Evolutionary conservation across 2,329 filamentous ascomycete species (phyloP), one percentile per base, ranked within the genome.

Genomic region (Fusarium mangiferae): DNA sequence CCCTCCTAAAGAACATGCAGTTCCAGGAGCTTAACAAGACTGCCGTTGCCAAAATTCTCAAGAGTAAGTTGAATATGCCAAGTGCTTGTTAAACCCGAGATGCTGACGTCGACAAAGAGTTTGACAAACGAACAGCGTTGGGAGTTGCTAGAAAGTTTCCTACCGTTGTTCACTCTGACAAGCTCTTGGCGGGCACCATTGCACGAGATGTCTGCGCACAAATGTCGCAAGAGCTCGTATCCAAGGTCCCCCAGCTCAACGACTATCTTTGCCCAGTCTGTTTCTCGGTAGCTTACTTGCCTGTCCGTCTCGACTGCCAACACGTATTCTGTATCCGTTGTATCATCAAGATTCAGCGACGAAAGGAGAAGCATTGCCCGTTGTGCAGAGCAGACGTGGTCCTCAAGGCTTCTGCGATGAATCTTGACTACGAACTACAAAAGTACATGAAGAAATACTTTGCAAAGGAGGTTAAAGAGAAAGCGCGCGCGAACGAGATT

Each of bases 281-380:
- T 83, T 91, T 92, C 76, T 89, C 89, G 48, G 90, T 97, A 66
- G 90, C 92, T n/a, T 96, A 93, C 86, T 90, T 93, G 75, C 94
- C 94, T 0, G 90, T 97, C n/a, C 89, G 91, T 30, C 85, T 97
- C 39, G 87, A 88, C 20, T 97, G 94, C 81, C 84, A 88, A 35
- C 94, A 96, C 75, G 84, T 95, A 20, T 95, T 96, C 79, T 97
- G 94, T 83, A 96, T 96, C 64, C 88, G 93, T 6, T 97, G 94
- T 79, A 87, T 96, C 55, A 91, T 97, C 71, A 90, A 93, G 76
- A 90, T 97, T 83, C 94, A 96, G 80, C 90, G 90, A 51, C 89
- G 90, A 44, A 86, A 87, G 68, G 90, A 93, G 78, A 87, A 88
- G 42, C 85, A 89, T 58, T 97, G 94, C 78, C 94, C 94, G 0